phyloP scores from a whole-genome alignment of 2,329 filamentous ascomycete genomes.

The Aspergillus fumigatiaffinis region DNA sequence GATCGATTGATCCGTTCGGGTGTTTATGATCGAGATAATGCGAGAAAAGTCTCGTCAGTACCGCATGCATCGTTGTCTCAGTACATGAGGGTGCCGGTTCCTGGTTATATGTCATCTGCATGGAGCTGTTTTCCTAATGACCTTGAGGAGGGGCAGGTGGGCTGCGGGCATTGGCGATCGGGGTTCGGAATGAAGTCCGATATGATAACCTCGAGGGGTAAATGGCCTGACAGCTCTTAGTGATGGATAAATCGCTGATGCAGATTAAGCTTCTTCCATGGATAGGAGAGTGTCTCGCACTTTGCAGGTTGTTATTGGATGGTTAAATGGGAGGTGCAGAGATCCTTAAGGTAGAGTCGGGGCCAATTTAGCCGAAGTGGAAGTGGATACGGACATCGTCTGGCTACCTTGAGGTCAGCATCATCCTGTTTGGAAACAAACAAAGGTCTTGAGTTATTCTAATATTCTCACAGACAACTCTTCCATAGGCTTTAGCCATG shows the following conservation, averaged over 20 bases:
- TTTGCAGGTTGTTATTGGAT: neutral
- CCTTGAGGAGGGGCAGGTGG: neutral
- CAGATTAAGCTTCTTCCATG: neutral
- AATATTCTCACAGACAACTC: neutral
- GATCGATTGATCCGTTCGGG: neutral
- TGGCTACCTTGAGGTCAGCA: neutral
- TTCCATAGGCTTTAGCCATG: neutral
- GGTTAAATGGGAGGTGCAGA: neutral
- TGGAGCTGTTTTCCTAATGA: neutral
- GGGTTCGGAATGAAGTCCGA: neutral
- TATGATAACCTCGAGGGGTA: neutral
- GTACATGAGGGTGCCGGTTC: neutral
- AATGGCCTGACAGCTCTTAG: neutral
- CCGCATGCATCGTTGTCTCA: neutral
- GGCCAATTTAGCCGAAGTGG: neutral
- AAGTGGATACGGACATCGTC: neutral
- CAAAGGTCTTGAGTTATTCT: neutral
- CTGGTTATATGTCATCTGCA: neutral
- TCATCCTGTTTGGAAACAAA: neutral
- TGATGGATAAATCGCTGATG: neutral
- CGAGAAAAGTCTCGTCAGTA: neutral
- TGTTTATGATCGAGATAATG: neutral
- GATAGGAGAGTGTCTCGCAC: neutral
- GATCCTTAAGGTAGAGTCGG: neutral
- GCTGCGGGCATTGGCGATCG: neutral